phyloP scores from a whole-genome alignment of 768 basidiomycete species.

The Russula foetens region DNA sequence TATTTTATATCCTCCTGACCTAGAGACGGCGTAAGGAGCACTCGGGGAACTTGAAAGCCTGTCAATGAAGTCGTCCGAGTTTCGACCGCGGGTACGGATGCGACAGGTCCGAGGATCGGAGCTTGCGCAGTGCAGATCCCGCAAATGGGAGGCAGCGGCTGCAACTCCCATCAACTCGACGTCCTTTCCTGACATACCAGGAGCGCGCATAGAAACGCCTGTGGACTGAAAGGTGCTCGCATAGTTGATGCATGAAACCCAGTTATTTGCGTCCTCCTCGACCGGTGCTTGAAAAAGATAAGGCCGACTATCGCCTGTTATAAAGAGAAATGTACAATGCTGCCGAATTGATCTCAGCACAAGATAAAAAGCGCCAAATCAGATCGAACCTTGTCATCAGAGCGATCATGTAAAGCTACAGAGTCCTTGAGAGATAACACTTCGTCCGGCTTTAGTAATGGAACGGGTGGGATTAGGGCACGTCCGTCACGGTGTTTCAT shows the following conservation, averaged over 20 bases:
- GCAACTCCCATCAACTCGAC: slow-evolving; percentile 77
- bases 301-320: slow-evolving; percentile 69
- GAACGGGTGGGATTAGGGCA: slow-evolving; percentile 32
- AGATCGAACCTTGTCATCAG: slow-evolving; percentile 61
- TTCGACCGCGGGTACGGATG: slow-evolving; percentile 31
- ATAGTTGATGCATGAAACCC: slow-evolving; percentile 92
- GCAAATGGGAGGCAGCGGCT: slow-evolving; percentile 77
- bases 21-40: neutral
- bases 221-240: slow-evolving; percentile 86
- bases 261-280: slow-evolving; percentile 72
- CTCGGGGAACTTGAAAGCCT: slow-evolving; percentile 6
- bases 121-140: slow-evolving; percentile 46
- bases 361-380: neutral
- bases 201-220: slow-evolving; percentile 71
- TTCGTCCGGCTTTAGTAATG: slow-evolving; percentile 74
- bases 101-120: slow-evolving; percentile 21
- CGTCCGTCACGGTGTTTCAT: slow-evolving; percentile 30
- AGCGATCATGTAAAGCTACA: slow-evolving; percentile 72
- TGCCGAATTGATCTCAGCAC: neutral
- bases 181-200: slow-evolving; percentile 59
- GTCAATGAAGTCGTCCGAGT: slow-evolving; percentile 13
- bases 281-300: slow-evolving; percentile 68
- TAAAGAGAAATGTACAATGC: slow-evolving; percentile 65
- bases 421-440: slow-evolving; percentile 67
- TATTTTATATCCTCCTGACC: slow-evolving; percentile 4